A percentile compares a stretch with the other conserved stretches of the same genome.
phyloP scores from a whole-genome alignment of 768 basidiomycete species.

The Phaeolepiota aurea region DNA sequence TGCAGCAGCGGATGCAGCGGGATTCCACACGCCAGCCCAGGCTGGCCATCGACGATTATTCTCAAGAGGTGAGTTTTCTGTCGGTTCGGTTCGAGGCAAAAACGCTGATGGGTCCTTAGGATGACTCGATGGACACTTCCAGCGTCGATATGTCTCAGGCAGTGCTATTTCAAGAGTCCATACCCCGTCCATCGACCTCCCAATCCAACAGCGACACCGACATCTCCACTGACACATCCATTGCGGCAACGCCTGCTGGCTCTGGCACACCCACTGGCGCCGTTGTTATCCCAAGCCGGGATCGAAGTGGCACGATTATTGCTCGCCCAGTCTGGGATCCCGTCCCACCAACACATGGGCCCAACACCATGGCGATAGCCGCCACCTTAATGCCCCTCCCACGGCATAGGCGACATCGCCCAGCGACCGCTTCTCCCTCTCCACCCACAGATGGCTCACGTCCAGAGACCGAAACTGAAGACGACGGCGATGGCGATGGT shows the following conservation, averaged over 20 bases:
- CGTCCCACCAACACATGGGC: constrained; percentile 8
- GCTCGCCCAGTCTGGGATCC: constrained; percentile 57
- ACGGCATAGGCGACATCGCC: constrained; percentile 6
- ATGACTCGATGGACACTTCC: constrained; percentile 15
- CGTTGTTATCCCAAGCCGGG: constrained; percentile 53
- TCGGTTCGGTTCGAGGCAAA: no score
- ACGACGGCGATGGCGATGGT: constrained; percentile 58
- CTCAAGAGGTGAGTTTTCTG: no score
- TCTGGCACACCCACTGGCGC: constrained; percentile 53
- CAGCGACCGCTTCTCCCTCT: constrained; percentile 26
- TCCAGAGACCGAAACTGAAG: constrained; percentile 73
- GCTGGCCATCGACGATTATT: no score
- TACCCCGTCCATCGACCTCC: constrained; percentile 11
- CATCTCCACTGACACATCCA: constrained; percentile 54
- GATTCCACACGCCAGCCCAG: neutral
- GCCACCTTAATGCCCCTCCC: constrained; percentile 19
- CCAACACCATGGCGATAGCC: constrained; percentile 10
- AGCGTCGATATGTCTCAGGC: constrained; percentile 7
- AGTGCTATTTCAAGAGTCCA: constrained; percentile 5
- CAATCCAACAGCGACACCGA: constrained; percentile 47
- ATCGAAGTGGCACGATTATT: constrained; percentile 71
- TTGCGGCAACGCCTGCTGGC: constrained; percentile 49
- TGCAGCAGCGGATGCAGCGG: constrained; percentile 9
- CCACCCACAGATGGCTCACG: constrained; percentile 39
- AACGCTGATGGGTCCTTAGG: constrained; percentile 6